Conservation (phyloP, 176 grass and related monocot species). For the Oryza officinalis region DNA sequence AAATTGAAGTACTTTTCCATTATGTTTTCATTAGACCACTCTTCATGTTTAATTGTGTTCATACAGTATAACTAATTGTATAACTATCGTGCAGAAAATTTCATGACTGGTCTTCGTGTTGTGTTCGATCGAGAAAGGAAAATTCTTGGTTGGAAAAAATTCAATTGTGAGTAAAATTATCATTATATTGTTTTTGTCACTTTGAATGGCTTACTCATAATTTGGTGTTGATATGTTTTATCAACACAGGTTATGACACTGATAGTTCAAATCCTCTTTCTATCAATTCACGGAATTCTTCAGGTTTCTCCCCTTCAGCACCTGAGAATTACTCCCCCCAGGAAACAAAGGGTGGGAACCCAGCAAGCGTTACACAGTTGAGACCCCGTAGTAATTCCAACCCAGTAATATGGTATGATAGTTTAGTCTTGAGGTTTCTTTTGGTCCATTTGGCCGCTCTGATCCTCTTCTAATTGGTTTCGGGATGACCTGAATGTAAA, state of each 20-base stretch:
- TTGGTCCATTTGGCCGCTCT: slow-evolving; percentile 27
- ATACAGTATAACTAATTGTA: background rate
- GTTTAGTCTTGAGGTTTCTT: slow-evolving; percentile 38
- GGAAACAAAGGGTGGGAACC: slow-evolving; percentile 51
- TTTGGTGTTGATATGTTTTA: background rate
- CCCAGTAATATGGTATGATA: background rate
- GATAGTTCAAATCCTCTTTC: slow-evolving; percentile 60
- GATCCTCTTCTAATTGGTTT: slow-evolving; percentile 7
- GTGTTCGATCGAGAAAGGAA: slow-evolving; percentile 80
- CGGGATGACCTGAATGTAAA: slow-evolving; percentile 28
- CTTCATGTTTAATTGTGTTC: background rate
- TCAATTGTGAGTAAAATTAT: slow-evolving; percentile 61
- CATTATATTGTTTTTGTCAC: background rate
- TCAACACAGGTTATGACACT: slow-evolving; percentile 54
- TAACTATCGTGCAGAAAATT: slow-evolving; percentile 61
- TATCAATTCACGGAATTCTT: slow-evolving; percentile 52
- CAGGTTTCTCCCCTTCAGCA: slow-evolving; percentile 33
- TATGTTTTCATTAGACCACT: background rate
- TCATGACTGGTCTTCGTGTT: slow-evolving; percentile 73
- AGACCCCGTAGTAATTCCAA: slow-evolving; percentile 48
- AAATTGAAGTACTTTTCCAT: no score
- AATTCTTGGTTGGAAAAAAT: slow-evolving; percentile 77
- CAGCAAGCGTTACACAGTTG: slow-evolving; percentile 42
- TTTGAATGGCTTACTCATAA: background rate
- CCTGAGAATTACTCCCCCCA: slow-evolving; percentile 60